phyloP scores from a whole-genome alignment of 2,329 filamentous ascomycete species.

The Stemphylium beticola region DNA sequence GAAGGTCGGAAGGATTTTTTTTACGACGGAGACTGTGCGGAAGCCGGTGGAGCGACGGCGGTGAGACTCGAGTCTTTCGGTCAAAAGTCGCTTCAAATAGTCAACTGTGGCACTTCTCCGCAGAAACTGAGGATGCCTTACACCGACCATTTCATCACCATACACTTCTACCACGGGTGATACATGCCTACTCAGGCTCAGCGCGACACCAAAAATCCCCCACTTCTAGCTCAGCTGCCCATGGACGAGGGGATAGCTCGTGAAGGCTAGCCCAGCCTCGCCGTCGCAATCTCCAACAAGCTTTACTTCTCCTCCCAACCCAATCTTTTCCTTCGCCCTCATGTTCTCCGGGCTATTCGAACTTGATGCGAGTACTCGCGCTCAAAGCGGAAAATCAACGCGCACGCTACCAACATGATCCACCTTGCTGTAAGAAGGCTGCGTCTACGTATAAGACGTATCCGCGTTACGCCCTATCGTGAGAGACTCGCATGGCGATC shows the following conservation, averaged over 20 bases:
- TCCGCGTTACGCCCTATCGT: too few relatives aligned
- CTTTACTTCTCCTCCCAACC: too few relatives aligned
- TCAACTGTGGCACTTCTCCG: too few relatives aligned
- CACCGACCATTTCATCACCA: slow-evolving; percentile 25
- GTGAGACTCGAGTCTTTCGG: slow-evolving; percentile 47
- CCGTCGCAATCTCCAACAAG: too few relatives aligned
- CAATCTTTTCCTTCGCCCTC: too few relatives aligned
- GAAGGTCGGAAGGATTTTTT: slow-evolving; percentile 35
- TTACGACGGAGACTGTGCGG: slow-evolving; percentile 59
- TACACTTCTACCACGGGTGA: slow-evolving; percentile 12
- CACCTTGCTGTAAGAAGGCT: too few relatives aligned
- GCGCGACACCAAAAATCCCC: slow-evolving; percentile 59
- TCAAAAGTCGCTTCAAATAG: slow-evolving; percentile 49
- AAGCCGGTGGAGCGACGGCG: slow-evolving; percentile 53
- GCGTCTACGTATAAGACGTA: too few relatives aligned
- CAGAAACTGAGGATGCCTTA: neutral
- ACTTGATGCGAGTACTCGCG: too few relatives aligned
- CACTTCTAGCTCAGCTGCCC: slow-evolving; percentile 54
- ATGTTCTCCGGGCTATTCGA: too few relatives aligned
- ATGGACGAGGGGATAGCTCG: slow-evolving; percentile 53
- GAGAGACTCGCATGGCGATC: too few relatives aligned
- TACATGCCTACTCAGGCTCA: slow-evolving; percentile 45
- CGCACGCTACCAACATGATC: too few relatives aligned
- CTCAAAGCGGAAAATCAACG: too few relatives aligned
- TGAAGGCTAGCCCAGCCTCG: slow-evolving; percentile 22